Evolutionary conservation across 1,284 basidiomycete species (phyloP), one percentile per base, ranked within the genome.

Genomic region (Megacollybia platyphylla): DNA sequence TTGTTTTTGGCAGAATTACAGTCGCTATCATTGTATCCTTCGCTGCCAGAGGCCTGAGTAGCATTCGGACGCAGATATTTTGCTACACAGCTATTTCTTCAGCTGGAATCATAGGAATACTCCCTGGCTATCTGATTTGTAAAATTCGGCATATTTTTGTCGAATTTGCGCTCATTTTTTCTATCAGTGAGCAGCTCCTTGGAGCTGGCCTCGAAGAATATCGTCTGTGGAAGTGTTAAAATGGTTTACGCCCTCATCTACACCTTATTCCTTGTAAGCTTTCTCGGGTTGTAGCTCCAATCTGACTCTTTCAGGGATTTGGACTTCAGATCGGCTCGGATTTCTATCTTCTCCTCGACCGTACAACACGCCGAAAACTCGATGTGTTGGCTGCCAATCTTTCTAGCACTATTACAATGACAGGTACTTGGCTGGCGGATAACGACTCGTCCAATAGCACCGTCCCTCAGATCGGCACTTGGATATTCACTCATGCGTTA

Each of bases 241-340:
- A 87, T 91, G 85, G 85, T 90, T 15, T 91, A 88, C 50, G 85
- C 87, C 13, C 70, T 91, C 47, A 90, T 91, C 42, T 91, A 90
- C 55, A 88, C 87, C 0, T 66, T 91, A n/a, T 90, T 90, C 59
- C 61, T 91, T 53, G 76, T 77, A 48, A 47, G 63, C 49, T 39
- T 49, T 32, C 17, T 39, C 43, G 48, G 7, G 41, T 37, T 37
- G 36, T 18, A 5, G 11, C n/a, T 37, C 36, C 10, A 37, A 15
- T 15, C 29, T 10, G 35, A 18, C 24, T 31, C 15, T 49, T 11
- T 42, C 35, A 76, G 73, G 88, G 88, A 1, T 92, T 92, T 57
- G 87, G 87, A 42, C 71, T 93, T 40, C 84, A 89, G 48, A 87
- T 92, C 46, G 88, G 88, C 30, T 88, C 83, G 3, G 88, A 92